phyloP scores from a whole-genome alignment of 176 grass and related monocot genomes.

The Miscanthus lutarioriparius region DNA sequence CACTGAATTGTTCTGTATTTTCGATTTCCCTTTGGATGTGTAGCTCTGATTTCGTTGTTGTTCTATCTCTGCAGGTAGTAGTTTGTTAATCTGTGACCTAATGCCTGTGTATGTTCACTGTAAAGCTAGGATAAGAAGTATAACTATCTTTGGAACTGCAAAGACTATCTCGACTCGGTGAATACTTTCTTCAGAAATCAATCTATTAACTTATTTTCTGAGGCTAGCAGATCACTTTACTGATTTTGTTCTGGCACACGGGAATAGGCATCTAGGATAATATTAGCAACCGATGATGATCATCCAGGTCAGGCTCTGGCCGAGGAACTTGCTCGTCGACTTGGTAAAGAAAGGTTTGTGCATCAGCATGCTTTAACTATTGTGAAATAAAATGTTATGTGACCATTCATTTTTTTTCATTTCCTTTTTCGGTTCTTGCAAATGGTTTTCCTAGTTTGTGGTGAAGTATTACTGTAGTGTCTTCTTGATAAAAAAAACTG shows the following conservation, averaged over 20 bases:
- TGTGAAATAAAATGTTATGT: slow-evolving; percentile 19
- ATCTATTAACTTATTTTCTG: not conserved
- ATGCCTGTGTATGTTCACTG: slow-evolving; percentile 54
- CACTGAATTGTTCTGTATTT: too few species aligned
- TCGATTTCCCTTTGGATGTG: too few species aligned
- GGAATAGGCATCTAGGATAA: slow-evolving; percentile 89
- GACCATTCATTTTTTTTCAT: slow-evolving; percentile 23
- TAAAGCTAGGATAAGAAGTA: slow-evolving; percentile 97
- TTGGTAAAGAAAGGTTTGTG: slow-evolving; percentile 98
- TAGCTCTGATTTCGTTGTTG: too few species aligned
- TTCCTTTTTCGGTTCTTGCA: too few species aligned
- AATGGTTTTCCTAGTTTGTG: too few species aligned
- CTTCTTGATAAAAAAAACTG: not conserved
- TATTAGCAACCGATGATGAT: slow-evolving; percentile 89
- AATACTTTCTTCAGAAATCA: slow-evolving; percentile 25
- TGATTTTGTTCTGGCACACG: slow-evolving; percentile 26
- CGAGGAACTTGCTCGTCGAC: slow-evolving; percentile 90
- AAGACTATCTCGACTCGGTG: slow-evolving; percentile 86
- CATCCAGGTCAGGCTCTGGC: slow-evolving; percentile 79
- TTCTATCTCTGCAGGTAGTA: not conserved
- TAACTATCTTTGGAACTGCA: slow-evolving; percentile 89
- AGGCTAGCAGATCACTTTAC: not conserved
- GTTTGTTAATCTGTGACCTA: slow-evolving; percentile 34
- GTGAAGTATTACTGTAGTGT: not conserved
- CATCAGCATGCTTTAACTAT: slow-evolving; percentile 16